phyloP scores from a whole-genome alignment of 1,284 basidiomycete species.

The Stygiomarasmius scandens region DNA sequence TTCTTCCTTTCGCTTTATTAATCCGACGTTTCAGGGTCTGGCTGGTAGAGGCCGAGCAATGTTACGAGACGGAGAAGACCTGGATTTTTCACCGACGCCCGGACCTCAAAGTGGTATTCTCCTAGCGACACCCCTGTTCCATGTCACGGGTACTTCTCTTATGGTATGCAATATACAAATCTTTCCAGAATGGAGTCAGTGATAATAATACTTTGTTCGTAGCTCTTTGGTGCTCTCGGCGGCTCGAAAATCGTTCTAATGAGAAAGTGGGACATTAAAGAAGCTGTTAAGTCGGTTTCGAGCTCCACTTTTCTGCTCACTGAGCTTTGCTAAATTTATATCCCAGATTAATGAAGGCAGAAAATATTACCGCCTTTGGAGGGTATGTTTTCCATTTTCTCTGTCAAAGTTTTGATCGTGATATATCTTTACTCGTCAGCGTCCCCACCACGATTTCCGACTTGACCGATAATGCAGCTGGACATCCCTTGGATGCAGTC shows the following conservation, averaged over 20 bases:
- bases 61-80: constrained; percentile 42
- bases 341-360: constrained; percentile 21
- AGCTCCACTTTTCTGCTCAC: neutral
- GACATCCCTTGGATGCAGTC: constrained; percentile 40
- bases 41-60: constrained; percentile 28
- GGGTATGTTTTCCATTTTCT: constrained; percentile 37
- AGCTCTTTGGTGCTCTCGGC: constrained; percentile 46
- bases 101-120: constrained; percentile 23
- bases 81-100: constrained; percentile 10
- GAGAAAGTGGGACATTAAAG: constrained; percentile 55
- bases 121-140: constrained; percentile 42
- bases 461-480: constrained; percentile 45
- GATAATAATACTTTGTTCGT: neutral
- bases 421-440: constrained; percentile 25
- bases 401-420: constrained; percentile 1
- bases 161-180: neutral
- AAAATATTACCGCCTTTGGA: constrained; percentile 34
- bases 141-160: constrained; percentile 35
- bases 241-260: constrained; percentile 60
- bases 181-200: neutral
- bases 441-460: constrained; percentile 61
- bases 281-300: constrained; percentile 25
- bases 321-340: neutral
- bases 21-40: constrained; percentile 9
- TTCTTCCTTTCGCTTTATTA: neutral